Percentiles rank a stretch among this genome's conserved stretches.
Conservation (phyloP, 139 green algal species). For the Tetraselmis chui region DNA sequence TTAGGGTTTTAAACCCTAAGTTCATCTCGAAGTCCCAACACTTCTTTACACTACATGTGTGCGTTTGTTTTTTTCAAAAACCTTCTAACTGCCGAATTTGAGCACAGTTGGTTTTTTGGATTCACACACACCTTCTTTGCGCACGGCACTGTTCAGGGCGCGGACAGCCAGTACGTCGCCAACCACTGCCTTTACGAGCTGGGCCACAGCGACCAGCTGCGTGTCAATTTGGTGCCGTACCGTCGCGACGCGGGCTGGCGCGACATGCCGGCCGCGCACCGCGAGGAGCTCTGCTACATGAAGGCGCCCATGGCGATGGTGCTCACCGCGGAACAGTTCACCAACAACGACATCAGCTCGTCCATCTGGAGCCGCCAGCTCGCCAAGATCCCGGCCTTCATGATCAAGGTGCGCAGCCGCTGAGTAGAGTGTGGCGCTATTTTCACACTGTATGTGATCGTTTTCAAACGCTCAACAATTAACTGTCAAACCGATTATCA, state of each 20-base stretch:
- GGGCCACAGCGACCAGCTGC: neutral
- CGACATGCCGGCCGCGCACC: conserved; percentile 6
- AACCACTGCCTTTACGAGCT: conserved; percentile 1
- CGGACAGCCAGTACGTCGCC: neutral
- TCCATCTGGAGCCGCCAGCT: neutral
- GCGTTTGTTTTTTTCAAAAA: no score
- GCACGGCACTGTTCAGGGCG: neutral
- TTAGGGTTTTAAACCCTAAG: no score
- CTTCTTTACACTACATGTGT: no score
- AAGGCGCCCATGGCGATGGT: conserved; percentile 1
- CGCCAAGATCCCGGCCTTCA: conserved; percentile 5
- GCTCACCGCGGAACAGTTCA: conserved; percentile 1
- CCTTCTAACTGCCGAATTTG: no score
- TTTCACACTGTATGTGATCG: no score
- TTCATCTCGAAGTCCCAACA: no score
- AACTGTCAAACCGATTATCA: no score
- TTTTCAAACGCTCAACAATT: no score
- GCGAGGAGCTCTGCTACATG: neutral
- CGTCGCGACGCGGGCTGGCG: conserved; percentile 1
- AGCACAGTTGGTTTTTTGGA: no score
- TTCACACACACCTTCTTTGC: no score
- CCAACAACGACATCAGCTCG: neutral
- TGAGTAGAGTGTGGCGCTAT: no score
- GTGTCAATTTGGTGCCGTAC: conserved; percentile 1
- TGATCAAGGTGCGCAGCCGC: neutral